Base-by-base conservation (phyloP, 192 early-diverging fungal species). In the Entomortierella beljakovae region DNA sequence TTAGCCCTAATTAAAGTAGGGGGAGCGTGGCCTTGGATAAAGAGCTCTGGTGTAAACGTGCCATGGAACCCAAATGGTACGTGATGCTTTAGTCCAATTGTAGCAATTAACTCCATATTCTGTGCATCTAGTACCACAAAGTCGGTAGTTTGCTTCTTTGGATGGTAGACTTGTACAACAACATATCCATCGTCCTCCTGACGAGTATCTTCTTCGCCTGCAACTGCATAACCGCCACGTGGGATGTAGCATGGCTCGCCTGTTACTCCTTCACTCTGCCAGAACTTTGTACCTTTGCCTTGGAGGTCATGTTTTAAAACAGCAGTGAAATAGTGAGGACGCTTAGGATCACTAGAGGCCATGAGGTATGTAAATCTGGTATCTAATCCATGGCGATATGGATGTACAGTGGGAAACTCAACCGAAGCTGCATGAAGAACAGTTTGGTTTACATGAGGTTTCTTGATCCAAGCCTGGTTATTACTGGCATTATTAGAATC, bases 171-270 rank as follows among this genome's bases (percentile, higher is more conserved):
- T 38, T 69, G 67, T 11, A 79, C 75, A 6, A 79, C 75, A 8
- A 79, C 67, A 49, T 42, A 79, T 8, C 75, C 75, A 65, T 79
- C 67, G 25, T 79, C 75, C 37, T 79, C 75, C 0, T 34, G 32
- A 22, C 61, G 48, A 23, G 29, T 2, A 18, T 65, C 66, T 32
- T 65, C 51, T 43, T 67, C 22, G 6, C 61, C 61, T n/a, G 51
- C 50, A 28, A 64, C 50, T 22, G 75, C 53, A 57, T 69, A 79
- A 8, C 75, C 75, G 1, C 67, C 67, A 15, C 67, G 61, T 35
- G 75, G 75, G 51, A 79, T 70, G 25, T 70, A 79, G 49, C 75
- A 79, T 0, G 75, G 75, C 62, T 79, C 75, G 20, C 75, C 75
- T 9, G 75, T 79, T 16, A 79, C 62, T 0, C 75, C 75, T 28